Percentiles rank a stretch among this genome's conserved stretches.
phyloP scores from a whole-genome alignment of 805 yeast species.

The Wickerhamomyces queroliae region DNA sequence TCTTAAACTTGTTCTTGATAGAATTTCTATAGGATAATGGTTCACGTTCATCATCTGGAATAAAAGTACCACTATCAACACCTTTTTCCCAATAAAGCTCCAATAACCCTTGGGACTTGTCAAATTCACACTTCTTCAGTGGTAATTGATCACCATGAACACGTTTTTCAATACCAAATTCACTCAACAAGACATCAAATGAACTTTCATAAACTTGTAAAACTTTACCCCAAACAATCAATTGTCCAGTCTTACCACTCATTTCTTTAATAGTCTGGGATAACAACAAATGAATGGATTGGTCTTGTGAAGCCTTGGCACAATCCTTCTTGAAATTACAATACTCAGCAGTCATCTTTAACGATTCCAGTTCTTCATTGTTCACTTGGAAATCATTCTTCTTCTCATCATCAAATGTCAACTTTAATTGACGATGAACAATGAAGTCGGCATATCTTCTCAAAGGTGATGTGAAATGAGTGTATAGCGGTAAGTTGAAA shows the following conservation, averaged over 20 bases:
- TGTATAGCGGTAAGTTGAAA: conserved; percentile 77
- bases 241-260: conserved; percentile 68
- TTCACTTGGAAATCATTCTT: conserved; percentile 28
- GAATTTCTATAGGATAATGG: conserved; percentile 72
- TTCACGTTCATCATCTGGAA: conserved; percentile 86
- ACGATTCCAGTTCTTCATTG: conserved; percentile 54
- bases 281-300: conserved; percentile 80
- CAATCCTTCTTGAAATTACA: conserved; percentile 96
- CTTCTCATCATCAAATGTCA: conserved; percentile 38
- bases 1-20: conserved; percentile 70
- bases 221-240: conserved; percentile 80
- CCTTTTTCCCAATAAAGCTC: conserved; percentile 92
- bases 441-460: conserved; percentile 88
- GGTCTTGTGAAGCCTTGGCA: conserved; percentile 89
- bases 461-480: conserved; percentile 91
- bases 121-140: conserved; percentile 86
- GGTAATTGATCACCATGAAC: conserved; percentile 98
- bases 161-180: conserved; percentile 90
- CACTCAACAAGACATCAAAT: conserved; percentile 88
- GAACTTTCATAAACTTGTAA: conserved; percentile 94
- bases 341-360: conserved; percentile 82
- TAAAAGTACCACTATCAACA: conserved; percentile 84
- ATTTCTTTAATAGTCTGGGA: conserved; percentile 80
- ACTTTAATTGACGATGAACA: conserved; percentile 87
- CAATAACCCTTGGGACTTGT: conserved; percentile 55